These are phyloP conservation scores for Sideroxylon spinosum DNA, from an alignment of 179 eudicot species.

Conservation along the genomic window DNA sequence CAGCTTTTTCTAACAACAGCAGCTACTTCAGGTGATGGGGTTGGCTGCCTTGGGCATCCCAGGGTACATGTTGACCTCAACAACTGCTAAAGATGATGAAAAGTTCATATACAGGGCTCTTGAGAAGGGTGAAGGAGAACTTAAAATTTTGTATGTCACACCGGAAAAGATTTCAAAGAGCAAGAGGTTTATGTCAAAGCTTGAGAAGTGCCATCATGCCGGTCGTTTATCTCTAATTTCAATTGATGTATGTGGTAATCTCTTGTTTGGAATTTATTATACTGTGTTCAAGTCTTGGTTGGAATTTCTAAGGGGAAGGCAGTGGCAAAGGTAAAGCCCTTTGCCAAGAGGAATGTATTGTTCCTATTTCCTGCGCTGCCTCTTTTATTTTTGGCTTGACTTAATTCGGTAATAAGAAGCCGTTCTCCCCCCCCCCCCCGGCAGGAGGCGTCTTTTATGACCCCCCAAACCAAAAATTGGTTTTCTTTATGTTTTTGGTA, in stretches of 20 bases:
- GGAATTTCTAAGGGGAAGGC: not conserved
- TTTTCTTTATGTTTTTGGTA: too few relatives aligned
- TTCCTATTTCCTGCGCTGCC: not conserved
- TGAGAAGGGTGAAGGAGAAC: slow-evolving; percentile 89
- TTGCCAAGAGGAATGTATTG: not conserved
- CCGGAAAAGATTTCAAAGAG: slow-evolving; percentile 98
- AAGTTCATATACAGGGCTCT: slow-evolving; percentile 86
- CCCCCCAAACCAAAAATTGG: too few relatives aligned
- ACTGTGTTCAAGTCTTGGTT: not conserved
- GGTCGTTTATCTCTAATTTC: slow-evolving; percentile 90
- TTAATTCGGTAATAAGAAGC: not conserved
- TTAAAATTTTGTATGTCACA: slow-evolving; percentile 86
- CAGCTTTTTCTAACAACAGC: slow-evolving; percentile 16
- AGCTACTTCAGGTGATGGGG: slow-evolving; percentile 79
- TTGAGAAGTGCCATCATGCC: slow-evolving; percentile 93
- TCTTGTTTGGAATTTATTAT: slow-evolving; percentile 11
- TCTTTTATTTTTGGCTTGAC: not conserved
- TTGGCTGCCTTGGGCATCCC: slow-evolving; percentile 87
- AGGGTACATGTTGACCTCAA: slow-evolving; percentile 88
- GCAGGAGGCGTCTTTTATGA: too few relatives aligned
- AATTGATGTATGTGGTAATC: slow-evolving; percentile 52
- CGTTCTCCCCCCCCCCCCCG: not conserved
- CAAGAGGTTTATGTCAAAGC: slow-evolving; percentile 98
- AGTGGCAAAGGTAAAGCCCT: too few relatives aligned
- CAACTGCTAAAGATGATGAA: slow-evolving; percentile 76